Base-by-base conservation (phyloP, 208 protist species). In the Acanthamoeba triangularis region DNA sequence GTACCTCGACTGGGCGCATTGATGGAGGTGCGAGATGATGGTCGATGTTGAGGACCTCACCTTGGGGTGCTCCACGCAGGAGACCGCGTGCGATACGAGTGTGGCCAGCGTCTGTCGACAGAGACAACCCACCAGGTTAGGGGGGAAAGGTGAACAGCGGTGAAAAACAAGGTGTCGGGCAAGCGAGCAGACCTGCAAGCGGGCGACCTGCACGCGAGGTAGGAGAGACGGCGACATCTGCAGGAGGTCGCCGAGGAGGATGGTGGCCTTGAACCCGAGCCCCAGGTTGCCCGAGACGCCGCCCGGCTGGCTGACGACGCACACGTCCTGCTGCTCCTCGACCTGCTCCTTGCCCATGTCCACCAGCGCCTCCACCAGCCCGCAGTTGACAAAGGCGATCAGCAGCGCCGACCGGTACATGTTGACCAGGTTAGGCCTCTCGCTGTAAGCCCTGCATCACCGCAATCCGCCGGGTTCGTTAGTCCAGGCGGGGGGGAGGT, bases 341-440 rank as follows among this genome's bases (percentile, higher is more conserved):
- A 69, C 82, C 18, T 69, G 82, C 49, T 90, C 56, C 28, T 95
- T 96, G 37, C 96, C 96, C 13, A 96, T 30, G 94, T 94, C 78
- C 30, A 95, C 93, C 2, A 96, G 54, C 23, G 94, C 96, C 16
- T 96, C 96, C n/a, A 96, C 95, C 2, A 96, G 25, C 7, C 96
- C 96, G 72, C 82, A 93, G 56, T 96, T 56, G 44, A 96, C 95
- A 16, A 96, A 96, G 37, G 94, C 44, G 37, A 96, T 95, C 16
- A 96, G 72, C 16, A 96, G 54, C 5, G 94, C 93, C 5, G 93
- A 67, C 44, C 91, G 69, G 84, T 96, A 96, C 49, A 95, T 96
- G 35, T 94, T 92, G 10, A 96, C 54, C 28, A 96, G 65, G 63
- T 96, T 96, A 23, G 95, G 96, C 76, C 90, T 56, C 30, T 93